Base-by-base conservation (phyloP, 1,139 yeast species). In the Kodamaea sp. region DNA sequence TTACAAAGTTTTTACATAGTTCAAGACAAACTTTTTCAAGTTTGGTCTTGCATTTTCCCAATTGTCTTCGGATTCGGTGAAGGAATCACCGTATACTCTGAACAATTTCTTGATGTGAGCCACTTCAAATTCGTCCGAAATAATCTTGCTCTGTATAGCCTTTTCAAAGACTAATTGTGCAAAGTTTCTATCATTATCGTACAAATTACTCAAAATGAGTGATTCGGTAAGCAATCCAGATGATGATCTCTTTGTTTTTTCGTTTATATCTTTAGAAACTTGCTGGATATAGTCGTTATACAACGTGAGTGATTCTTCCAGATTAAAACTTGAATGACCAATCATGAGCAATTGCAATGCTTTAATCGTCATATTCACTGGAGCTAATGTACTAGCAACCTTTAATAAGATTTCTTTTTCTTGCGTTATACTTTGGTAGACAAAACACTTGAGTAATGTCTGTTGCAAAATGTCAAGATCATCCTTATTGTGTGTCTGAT, bases 151-250 rank as follows among this genome's bases (percentile, higher is more conserved):
- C 31, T 65, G 70, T 3, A 67, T 53, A 1, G 83, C 78, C 47
- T 79, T 81, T 31, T 78, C 80, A 45, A 73, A 70, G n/a, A 83
- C 60, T 32, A 81, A 70, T 31, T 72, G 67, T 0, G 88, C 87
- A 55, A 84, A 74, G 40, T 78, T 81, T 29, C 86, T 57, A 50
- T 84, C 88, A 29, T 68, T 63, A 28, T 70, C 68, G 15, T 70
- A 62, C 28, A 84, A 58, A 38, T 63, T 67, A 1, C 78, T 70
- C 20, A 78, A 50, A 15, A 81, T 59, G 37, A 82, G 59, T 1
- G 84, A 62, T 47, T 81, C 81, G 0, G 82, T 73, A 20, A 81
- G 52, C 24, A 63, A 47, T 0, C 81, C 81, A 15, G 75, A 61
- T 2, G 71, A 64, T 0, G 79, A 68, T 24, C 74, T 50, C 3